Evolutionary conservation across 495 filamentous ascomycete species (phyloP), one percentile per base, ranked within the genome.

Genomic region (Talaromyces adpressus): DNA sequence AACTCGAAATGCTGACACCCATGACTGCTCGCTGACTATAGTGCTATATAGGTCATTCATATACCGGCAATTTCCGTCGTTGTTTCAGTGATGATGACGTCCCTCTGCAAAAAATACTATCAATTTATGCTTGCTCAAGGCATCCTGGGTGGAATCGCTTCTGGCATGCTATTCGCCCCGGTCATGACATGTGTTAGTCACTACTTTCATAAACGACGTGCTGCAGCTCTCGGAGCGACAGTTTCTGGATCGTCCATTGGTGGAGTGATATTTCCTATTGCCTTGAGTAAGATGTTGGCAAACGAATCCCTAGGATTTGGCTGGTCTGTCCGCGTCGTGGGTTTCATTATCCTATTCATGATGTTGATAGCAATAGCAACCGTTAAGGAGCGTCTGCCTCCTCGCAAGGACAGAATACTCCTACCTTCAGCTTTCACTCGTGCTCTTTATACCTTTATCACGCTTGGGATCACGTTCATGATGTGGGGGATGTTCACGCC

Each of bases 271-370:
- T 71, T 61, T 34, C 69, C 67, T 18, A 64, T 71, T 39, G 67
- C 65, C 16, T 30, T 72, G 18, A 66, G 62, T 25, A 57, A 60
- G 7, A 70, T 78, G 62, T 61, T 74, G 23, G 60, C 71, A 23
- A 39, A 61, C 30, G 64, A 62, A n/a, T 59, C 41, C 3, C 57
- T 88, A 2, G 78, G 81, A 2, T 90, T 87, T 58, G 84, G 75
- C 14, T 89, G 86, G 87, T 73, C 83, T 0, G 78, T 87, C 3
- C 75, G 87, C 6, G 76, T 87, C 22, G 70, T 83, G 14, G 86
- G 78, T 1, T 88, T 90, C 67, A 68, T 87, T 30, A 75, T 82
- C 18, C 57, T 83, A 2, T 76, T 79, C n/a, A 36, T 85, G 56
- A 61, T 85, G 8, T 47, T 59, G 0, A 71, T 86, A n/a, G 68